Percentiles rank a stretch among this genome's conserved stretches.
Evolutionary conservation across 306 rosid species (phyloP).

Genomic region (Acacia confusa): DNA sequence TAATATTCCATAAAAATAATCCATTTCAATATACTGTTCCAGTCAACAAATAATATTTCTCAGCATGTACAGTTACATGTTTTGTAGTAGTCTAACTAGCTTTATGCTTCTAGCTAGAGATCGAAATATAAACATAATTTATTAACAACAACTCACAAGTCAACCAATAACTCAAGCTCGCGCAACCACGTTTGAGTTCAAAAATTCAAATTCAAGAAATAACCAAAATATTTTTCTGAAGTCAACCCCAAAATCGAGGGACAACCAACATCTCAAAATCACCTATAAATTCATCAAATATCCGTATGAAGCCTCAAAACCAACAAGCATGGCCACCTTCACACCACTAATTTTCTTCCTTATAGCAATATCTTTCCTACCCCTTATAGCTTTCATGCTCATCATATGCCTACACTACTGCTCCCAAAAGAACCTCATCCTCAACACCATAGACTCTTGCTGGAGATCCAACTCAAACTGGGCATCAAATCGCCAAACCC

Average conservation of each 20-base stretch:
- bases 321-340: background rate
- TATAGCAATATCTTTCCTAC: background rate
- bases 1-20: background rate
- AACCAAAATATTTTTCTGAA: background rate
- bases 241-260: background rate
- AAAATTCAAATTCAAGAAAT: background rate
- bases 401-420: constrained; percentile 2
- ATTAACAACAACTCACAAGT: background rate
- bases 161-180: constrained; percentile 15
- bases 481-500: constrained; percentile 57
- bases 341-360: background rate
- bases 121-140: background rate
- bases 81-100: background rate
- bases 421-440: background rate
- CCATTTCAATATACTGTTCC: background rate
- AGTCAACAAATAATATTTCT: background rate
- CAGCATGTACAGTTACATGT: background rate
- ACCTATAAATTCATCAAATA: constrained; percentile 3
- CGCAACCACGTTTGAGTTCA: constrained; percentile 15
- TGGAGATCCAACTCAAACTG: constrained; percentile 64
- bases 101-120: background rate
- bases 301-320: background rate
- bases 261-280: background rate
- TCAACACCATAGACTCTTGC: constrained; percentile 74
- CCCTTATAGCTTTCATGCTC: background rate